These are phyloP conservation scores for Colletotrichum tamarilloi DNA, from an alignment of 2,329 filamentous ascomycete species.

Conservation along the genomic window DNA sequence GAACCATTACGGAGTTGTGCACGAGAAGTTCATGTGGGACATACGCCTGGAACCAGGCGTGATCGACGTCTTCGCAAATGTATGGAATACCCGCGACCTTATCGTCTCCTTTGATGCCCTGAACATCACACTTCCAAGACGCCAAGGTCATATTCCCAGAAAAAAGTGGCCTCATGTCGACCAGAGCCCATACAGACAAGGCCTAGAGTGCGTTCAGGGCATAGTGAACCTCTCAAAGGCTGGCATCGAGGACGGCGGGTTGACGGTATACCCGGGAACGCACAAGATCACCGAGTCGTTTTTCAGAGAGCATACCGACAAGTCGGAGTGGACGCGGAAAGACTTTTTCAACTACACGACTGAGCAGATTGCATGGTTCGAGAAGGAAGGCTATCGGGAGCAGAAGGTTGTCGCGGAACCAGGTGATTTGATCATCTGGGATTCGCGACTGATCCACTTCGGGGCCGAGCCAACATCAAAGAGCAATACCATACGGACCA, in stretches of 20 bases:
- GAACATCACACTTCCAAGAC: slow-evolving; percentile 52
- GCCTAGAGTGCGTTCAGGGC: slow-evolving; percentile 44
- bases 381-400: slow-evolving; percentile 42
- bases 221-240: slow-evolving; percentile 40
- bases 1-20: slow-evolving; percentile 44
- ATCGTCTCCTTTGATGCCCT: slow-evolving; percentile 58
- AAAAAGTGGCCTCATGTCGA: slow-evolving; percentile 45
- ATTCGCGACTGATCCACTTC: slow-evolving; percentile 48
- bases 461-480: slow-evolving; percentile 37
- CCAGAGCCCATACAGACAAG: slow-evolving; percentile 41
- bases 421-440: slow-evolving; percentile 50
- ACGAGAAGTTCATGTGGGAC: slow-evolving; percentile 55
- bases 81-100: slow-evolving; percentile 53
- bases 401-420: slow-evolving; percentile 47
- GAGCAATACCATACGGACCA: slow-evolving; percentile 46
- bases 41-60: slow-evolving; percentile 50
- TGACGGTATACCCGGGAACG: slow-evolving; percentile 30
- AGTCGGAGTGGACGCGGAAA: background rate
- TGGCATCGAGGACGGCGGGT: slow-evolving; percentile 36
- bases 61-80: slow-evolving; percentile 50
- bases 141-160: slow-evolving; percentile 6
- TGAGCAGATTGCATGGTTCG: slow-evolving; percentile 41
- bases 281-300: slow-evolving; percentile 17
- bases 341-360: slow-evolving; percentile 3
- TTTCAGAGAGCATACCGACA: slow-evolving; percentile 13